Percentiles rank a stretch among this genome's conserved stretches.
These are phyloP conservation scores for Coelastrella sp. DNA, from an alignment of 139 green algal genomes.

Conservation along the genomic window DNA sequence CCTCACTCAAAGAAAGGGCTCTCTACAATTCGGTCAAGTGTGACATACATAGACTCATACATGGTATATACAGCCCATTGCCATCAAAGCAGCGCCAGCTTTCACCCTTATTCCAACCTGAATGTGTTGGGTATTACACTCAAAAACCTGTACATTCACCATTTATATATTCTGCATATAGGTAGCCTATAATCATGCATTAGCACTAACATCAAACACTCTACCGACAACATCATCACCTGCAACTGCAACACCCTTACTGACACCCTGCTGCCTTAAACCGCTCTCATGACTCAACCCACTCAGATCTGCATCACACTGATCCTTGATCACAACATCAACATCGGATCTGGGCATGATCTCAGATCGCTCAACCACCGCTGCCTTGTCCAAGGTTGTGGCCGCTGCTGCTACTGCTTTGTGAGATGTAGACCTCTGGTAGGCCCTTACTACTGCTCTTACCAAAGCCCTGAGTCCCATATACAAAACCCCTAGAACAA, in stretches of 20 bases:
- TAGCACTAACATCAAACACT: no score
- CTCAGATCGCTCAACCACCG: not conserved
- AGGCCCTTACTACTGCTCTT: not conserved
- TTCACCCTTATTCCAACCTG: no score
- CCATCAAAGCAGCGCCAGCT: no score
- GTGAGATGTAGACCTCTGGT: not conserved
- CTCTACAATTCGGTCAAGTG: no score
- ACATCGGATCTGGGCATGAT: not conserved
- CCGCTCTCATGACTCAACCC: not conserved
- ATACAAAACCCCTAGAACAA: not conserved
- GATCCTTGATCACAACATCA: not conserved
- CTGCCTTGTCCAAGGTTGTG: not conserved
- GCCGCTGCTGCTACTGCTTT: not conserved
- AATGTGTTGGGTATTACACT: no score
- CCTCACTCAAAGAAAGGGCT: no score
- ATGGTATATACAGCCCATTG: no score
- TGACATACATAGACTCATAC: no score
- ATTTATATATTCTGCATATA: no score
- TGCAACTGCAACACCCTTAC: not conserved
- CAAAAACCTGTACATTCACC: no score
- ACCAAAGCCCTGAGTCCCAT: not conserved
- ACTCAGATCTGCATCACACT: not conserved
- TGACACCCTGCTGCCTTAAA: not conserved
- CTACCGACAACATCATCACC: not conserved
- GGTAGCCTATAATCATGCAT: no score